Percentiles rank a stretch among this genome's conserved stretches.
Conservation (phyloP, 331 rosid genomes). For the Saraca asoca region DNA sequence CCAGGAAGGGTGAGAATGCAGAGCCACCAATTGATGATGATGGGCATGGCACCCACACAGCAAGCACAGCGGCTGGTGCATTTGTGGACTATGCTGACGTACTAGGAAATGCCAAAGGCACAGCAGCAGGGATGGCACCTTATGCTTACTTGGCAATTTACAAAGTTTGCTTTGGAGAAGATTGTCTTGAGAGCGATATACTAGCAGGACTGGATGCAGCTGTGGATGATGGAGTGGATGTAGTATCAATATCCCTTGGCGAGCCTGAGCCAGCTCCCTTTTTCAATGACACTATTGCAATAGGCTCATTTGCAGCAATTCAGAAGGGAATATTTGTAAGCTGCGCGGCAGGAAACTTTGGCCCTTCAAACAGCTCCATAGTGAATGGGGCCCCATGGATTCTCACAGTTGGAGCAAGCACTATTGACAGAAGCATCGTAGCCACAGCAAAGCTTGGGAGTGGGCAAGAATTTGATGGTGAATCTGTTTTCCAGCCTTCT, state of each 20-base stretch:
- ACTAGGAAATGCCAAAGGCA: slow-evolving; percentile 72
- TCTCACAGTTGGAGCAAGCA: slow-evolving; percentile 91
- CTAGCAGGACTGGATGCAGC: slow-evolving; percentile 77
- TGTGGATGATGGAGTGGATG: slow-evolving; percentile 76
- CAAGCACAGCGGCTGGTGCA: slow-evolving; percentile 77
- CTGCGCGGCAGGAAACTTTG: slow-evolving; percentile 68
- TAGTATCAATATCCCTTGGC: slow-evolving; percentile 46
- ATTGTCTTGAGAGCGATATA: slow-evolving; percentile 58
- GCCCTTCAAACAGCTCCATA: slow-evolving; percentile 52
- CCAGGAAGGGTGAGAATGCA: neutral
- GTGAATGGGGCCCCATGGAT: slow-evolving; percentile 82
- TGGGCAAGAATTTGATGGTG: slow-evolving; percentile 52
- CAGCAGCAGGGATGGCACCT: slow-evolving; percentile 75
- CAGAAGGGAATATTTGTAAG: slow-evolving; percentile 74
- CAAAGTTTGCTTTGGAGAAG: slow-evolving; percentile 59
- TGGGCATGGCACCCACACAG: slow-evolving; percentile 80
- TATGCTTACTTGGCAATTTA: slow-evolving; percentile 69
- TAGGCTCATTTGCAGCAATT: slow-evolving; percentile 59
- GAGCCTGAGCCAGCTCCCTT: slow-evolving; percentile 15
- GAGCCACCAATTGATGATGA: slow-evolving; percentile 55
- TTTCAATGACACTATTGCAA: slow-evolving; percentile 53
- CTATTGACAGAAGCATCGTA: slow-evolving; percentile 56
- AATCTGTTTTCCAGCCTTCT: slow-evolving; percentile 63
- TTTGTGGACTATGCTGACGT: slow-evolving; percentile 61
- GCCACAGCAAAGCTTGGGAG: slow-evolving; percentile 60